phyloP scores from a whole-genome alignment of 768 basidiomycete genomes.

The Mycena galopus region DNA sequence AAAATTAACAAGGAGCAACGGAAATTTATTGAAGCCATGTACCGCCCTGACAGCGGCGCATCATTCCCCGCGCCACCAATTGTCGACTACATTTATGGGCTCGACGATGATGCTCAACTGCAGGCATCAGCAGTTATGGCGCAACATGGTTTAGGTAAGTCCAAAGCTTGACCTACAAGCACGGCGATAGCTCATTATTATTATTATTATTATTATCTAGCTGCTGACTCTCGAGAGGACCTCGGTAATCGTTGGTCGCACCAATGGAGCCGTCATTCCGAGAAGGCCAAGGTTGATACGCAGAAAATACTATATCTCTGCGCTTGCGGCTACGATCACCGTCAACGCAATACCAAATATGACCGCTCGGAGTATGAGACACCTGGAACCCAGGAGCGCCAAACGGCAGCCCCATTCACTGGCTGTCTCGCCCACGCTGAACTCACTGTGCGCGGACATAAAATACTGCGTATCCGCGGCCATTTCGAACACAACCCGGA shows the following conservation, averaged over 20 bases:
- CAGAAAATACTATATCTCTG: background rate
- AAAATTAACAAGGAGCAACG: too few relatives aligned
- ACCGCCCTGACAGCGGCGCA: too few relatives aligned
- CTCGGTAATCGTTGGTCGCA: background rate
- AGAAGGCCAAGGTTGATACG: background rate
- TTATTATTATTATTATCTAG: too few relatives aligned
- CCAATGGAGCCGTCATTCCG: background rate
- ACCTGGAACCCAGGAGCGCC: background rate
- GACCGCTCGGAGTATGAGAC: background rate
- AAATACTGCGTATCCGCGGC: conserved; percentile 5
- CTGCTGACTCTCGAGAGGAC: too few relatives aligned
- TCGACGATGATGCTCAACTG: too few relatives aligned
- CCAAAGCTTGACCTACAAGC: too few relatives aligned
- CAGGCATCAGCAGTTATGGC: too few relatives aligned
- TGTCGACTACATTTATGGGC: too few relatives aligned
- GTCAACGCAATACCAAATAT: background rate
- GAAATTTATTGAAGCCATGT: too few relatives aligned
- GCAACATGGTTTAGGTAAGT: too few relatives aligned
- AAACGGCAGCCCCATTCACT: background rate
- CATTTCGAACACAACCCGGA: background rate
- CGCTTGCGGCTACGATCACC: background rate
- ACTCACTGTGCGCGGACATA: background rate
- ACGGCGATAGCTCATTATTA: too few relatives aligned
- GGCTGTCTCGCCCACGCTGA: background rate
- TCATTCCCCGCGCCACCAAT: too few relatives aligned